Evolutionary conservation across 108 stramenopile genomes (phyloP).

Genomic region (Chaetoceros muelleri): DNA sequence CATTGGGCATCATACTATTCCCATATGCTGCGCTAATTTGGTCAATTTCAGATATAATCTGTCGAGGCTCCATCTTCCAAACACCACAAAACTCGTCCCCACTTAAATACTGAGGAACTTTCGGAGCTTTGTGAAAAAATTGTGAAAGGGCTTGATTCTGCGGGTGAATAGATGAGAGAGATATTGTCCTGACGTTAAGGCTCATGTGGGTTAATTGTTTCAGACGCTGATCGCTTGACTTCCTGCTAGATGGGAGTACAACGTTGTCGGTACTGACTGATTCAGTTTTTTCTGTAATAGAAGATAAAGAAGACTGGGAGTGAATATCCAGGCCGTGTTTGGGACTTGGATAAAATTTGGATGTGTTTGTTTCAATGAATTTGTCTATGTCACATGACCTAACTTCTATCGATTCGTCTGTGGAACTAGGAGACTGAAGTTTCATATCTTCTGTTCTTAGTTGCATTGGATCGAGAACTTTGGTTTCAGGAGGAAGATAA

Average conservation of each 20-base stretch:
- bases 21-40: not conserved
- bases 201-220: no score
- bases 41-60: not conserved
- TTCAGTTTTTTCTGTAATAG: not conserved
- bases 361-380: no score
- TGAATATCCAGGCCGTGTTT: not conserved
- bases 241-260: no score
- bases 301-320: not conserved
- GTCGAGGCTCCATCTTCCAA: not conserved
- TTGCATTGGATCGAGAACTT: not conserved
- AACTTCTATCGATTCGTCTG: not conserved
- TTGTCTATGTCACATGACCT: no score
- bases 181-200: slow-evolving; percentile 30
- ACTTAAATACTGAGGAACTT: slow-evolving; percentile 18
- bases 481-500: not conserved
- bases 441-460: no score
- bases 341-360: not conserved
- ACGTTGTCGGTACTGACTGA: not conserved
- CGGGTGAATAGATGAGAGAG: slow-evolving; percentile 71
- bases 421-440: not conserved
- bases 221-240: no score
- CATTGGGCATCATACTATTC: not conserved
- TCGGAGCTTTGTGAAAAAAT: slow-evolving; percentile 26
- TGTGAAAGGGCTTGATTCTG: slow-evolving; percentile 52
- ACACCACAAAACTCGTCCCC: slow-evolving; percentile 19